phyloP scores from a whole-genome alignment of 805 yeast genomes.

The Suhomyces vadensis region DNA sequence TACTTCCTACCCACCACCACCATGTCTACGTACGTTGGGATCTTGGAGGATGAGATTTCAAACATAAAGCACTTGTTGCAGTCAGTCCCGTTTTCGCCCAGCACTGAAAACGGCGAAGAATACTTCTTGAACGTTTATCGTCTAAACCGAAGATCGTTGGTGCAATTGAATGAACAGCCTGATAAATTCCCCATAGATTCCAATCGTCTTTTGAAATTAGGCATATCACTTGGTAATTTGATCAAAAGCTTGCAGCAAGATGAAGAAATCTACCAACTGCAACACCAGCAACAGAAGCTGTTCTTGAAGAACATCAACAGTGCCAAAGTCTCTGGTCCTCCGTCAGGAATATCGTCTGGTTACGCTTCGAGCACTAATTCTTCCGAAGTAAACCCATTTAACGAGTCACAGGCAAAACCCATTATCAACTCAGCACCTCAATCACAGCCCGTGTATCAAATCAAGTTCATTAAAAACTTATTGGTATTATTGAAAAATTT shows the following conservation, averaged over 20 bases:
- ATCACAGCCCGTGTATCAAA: conserved; percentile 31
- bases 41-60: conserved; percentile 28
- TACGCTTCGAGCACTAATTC: neutral
- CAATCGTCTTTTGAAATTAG: conserved; percentile 39
- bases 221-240: conserved; percentile 44
- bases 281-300: conserved; percentile 22
- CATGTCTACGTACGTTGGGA: conserved; percentile 12
- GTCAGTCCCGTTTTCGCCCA: conserved; percentile 36
- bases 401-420: conserved; percentile 10
- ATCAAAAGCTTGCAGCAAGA: conserved; percentile 37
- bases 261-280: conserved; percentile 30
- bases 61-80: conserved; percentile 28
- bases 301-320: conserved; percentile 16
- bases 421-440: conserved; percentile 8
- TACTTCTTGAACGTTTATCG: conserved; percentile 36
- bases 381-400: conserved; percentile 12
- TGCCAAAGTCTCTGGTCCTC: conserved; percentile 7
- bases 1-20: too few species aligned
- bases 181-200: conserved; percentile 35
- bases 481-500: conserved; percentile 37
- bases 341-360: neutral
- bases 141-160: conserved; percentile 23
- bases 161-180: conserved; percentile 23
- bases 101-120: conserved; percentile 13
- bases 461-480: conserved; percentile 36